Evolutionary conservation across 2,329 filamentous ascomycete genomes (phyloP).

Genomic region (Furcasterigmium furcatum): DNA sequence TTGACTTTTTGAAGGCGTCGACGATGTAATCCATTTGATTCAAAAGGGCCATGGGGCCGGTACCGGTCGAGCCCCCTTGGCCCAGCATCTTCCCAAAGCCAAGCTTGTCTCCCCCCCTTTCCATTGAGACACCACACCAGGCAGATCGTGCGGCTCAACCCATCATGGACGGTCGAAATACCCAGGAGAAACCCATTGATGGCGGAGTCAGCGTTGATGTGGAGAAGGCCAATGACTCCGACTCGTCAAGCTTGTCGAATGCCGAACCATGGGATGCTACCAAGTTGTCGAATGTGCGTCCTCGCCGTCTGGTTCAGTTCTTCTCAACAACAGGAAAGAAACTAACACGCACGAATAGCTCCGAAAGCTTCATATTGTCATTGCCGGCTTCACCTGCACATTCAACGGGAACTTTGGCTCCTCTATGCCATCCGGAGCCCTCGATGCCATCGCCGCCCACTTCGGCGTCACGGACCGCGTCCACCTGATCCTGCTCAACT

Average conservation of each 20-base stretch:
- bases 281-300: conserved; percentile 22
- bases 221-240: conserved; percentile 13
- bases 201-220: background rate
- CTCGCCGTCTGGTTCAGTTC: background rate
- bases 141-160: no score
- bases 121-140: no score
- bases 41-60: no score
- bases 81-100: no score
- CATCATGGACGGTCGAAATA: no score
- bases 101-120: no score
- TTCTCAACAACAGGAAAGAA: no score
- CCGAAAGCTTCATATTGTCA: conserved; percentile 27
- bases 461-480: conserved; percentile 20
- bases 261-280: conserved; percentile 20
- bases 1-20: no score
- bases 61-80: no score
- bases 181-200: no score
- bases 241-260: conserved; percentile 2
- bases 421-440: conserved; percentile 30
- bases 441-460: conserved; percentile 24
- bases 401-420: conserved; percentile 32
- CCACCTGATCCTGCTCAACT: conserved; percentile 28
- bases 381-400: conserved; percentile 30
- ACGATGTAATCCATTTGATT: no score
- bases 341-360: conserved; percentile 5